phyloP scores from a whole-genome alignment of 148 eudicot genomes.

The Rhododendron williamsianum region DNA sequence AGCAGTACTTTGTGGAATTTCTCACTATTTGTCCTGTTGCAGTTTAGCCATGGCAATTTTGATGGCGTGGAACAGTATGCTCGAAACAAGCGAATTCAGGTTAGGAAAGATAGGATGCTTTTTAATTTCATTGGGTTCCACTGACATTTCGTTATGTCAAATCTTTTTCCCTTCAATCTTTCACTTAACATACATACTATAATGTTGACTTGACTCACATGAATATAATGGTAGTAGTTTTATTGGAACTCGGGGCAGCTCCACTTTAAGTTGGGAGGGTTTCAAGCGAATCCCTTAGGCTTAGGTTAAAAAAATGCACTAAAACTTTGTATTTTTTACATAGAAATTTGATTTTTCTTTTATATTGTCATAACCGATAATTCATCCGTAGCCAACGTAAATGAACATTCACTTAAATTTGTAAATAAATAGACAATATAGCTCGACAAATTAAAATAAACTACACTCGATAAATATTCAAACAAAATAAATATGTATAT shows the following conservation, averaged over 20 bases:
- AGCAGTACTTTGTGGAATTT: neutral
- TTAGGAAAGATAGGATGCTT: constrained; percentile 12
- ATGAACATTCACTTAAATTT: too few species aligned
- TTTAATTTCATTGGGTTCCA: neutral
- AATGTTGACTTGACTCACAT: neutral
- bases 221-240: neutral
- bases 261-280: neutral
- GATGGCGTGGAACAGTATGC: constrained; percentile 74
- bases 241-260: neutral
- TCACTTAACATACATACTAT: neutral
- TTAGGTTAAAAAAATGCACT: neutral
- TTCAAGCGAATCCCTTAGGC: neutral
- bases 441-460: too few species aligned
- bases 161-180: neutral
- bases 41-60: constrained; percentile 58
- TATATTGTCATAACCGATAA: neutral
- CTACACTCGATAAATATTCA: too few species aligned
- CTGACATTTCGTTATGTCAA: neutral
- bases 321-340: neutral
- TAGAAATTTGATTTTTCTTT: too few species aligned
- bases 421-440: too few species aligned
- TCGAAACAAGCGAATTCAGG: constrained; percentile 94
- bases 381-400: too few species aligned
- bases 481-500: too few species aligned
- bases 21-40: constrained; percentile 20